Conservation (phyloP, 2,329 filamentous ascomycete species). For the Pseudocercospora fijiensis region DNA sequence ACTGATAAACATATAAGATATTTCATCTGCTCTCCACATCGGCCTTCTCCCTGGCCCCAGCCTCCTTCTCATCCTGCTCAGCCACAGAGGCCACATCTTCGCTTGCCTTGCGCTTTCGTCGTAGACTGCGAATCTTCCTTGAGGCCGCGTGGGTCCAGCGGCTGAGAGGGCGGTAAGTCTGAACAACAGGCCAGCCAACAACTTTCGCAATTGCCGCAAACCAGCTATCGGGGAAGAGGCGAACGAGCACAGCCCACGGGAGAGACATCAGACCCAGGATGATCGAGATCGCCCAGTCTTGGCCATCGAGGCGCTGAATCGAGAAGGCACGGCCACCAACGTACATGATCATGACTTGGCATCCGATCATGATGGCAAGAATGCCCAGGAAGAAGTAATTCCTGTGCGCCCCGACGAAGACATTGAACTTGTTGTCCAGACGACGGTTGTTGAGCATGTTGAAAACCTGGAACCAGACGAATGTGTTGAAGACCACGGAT, state of each 20-base stretch:
- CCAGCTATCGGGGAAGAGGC: constrained; percentile 74
- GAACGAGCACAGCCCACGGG: constrained; percentile 76
- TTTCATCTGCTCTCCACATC: constrained; percentile 17
- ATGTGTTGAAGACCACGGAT: constrained; percentile 93
- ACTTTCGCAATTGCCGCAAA: constrained; percentile 48
- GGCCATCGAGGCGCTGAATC: constrained; percentile 65
- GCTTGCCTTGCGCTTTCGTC: constrained; percentile 24
- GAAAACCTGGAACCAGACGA: constrained; percentile 99
- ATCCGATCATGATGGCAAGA: constrained; percentile 80
- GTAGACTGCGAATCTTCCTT: constrained; percentile 17
- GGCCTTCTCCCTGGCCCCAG: constrained; percentile 15
- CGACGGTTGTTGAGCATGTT: constrained; percentile 97
- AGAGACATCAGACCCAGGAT: constrained; percentile 78
- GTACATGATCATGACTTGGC: constrained; percentile 86
- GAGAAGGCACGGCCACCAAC: constrained; percentile 73
- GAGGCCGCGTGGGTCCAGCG: constrained; percentile 23
- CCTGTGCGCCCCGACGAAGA: constrained; percentile 79
- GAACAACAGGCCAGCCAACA: constrained; percentile 37
- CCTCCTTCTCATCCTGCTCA: constrained; percentile 19
- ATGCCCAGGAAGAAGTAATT: constrained; percentile 91
- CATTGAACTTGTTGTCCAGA: constrained; percentile 91
- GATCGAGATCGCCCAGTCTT: constrained; percentile 84
- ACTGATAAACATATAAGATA: not conserved
- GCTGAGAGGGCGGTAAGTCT: constrained; percentile 24
- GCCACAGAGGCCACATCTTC: constrained; percentile 19